A percentile compares a stretch with the other conserved stretches of the same genome.
Conservation (phyloP, 169 alveolate species). For the Babesia caballi region DNA sequence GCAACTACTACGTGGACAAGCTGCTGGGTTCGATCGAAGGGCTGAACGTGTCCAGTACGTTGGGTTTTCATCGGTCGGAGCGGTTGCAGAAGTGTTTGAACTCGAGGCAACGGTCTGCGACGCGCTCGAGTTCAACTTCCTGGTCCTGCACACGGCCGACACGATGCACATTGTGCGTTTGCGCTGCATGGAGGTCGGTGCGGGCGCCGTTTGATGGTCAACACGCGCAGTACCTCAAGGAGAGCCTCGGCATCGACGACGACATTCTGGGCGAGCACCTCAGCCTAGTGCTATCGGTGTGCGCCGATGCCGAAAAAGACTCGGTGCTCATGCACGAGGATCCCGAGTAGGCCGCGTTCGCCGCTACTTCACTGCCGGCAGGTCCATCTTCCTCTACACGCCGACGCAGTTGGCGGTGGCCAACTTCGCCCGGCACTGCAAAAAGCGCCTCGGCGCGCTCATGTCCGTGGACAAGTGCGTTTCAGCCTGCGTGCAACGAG, state of each 20-base stretch:
- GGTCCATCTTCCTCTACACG: constrained; percentile 50
- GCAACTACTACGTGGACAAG: constrained; percentile 47
- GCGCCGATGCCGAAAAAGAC: constrained; percentile 33
- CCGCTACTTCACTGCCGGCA: background rate
- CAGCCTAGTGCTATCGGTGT: constrained; percentile 12
- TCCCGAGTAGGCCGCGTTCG: constrained; percentile 34
- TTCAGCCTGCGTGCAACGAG: background rate
- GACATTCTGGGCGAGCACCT: constrained; percentile 41
- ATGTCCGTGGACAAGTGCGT: constrained; percentile 51
- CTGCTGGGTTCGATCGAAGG: constrained; percentile 45
- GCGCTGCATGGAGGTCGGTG: constrained; percentile 20
- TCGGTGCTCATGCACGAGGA: constrained; percentile 32
- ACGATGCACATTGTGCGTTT: constrained; percentile 27
- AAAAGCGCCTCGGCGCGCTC: constrained; percentile 7
- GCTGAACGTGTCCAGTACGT: constrained; percentile 33
- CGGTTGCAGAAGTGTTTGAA: constrained; percentile 53
- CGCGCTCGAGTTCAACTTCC: constrained; percentile 44
- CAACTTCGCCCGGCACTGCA: constrained; percentile 23
- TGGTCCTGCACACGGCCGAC: constrained; percentile 56
- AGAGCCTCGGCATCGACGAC: constrained; percentile 51
- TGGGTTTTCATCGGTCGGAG: background rate
- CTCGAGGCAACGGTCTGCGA: constrained; percentile 63
- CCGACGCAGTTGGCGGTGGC: constrained; percentile 65
- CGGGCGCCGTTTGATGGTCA: background rate
- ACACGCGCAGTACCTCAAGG: constrained; percentile 41